A percentile compares a stretch with the other conserved stretches of the same genome.
phyloP scores from a whole-genome alignment of 148 eudicot genomes.

The Chenopodium quinoa region DNA sequence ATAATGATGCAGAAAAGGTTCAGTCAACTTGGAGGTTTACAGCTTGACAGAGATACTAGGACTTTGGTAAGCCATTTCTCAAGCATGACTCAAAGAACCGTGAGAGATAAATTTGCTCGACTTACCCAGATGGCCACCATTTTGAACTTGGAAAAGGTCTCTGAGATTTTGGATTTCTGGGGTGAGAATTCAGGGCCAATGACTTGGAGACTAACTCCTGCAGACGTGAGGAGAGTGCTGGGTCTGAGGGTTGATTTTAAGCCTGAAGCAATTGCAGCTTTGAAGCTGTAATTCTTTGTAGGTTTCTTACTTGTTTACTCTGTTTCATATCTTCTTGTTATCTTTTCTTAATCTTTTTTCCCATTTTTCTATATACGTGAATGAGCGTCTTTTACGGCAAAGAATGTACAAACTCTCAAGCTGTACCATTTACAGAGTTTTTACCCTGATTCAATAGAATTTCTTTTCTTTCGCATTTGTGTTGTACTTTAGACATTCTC shows the following conservation, averaged over 20 bases:
- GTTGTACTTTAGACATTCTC: neutral
- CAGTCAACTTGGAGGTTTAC: constrained; percentile 93
- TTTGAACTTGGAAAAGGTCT: constrained; percentile 84
- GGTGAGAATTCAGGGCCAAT: constrained; percentile 97
- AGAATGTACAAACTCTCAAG: constrained; percentile 11
- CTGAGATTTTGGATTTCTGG: constrained; percentile 97
- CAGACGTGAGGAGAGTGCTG: constrained; percentile 88
- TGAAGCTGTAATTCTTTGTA: constrained; percentile 51
- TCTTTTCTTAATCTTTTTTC: neutral
- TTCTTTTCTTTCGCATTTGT: neutral
- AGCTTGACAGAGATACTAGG: constrained; percentile 87
- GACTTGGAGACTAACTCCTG: constrained; percentile 97
- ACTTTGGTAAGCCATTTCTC: constrained; percentile 90
- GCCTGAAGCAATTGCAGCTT: constrained; percentile 85
- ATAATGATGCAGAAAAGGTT: constrained; percentile 97
- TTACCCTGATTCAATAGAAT: neutral
- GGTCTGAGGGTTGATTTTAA: constrained; percentile 87
- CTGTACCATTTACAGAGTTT: constrained; percentile 10
- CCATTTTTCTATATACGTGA: neutral
- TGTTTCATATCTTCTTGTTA: constrained; percentile 4
- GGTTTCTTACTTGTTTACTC: constrained; percentile 8
- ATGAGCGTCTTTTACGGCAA: neutral
- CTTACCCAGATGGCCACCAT: constrained; percentile 95
- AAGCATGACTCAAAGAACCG: constrained; percentile 91
- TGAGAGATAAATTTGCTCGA: constrained; percentile 92